Conservation (phyloP, 1,139 yeast species). For the Pichia sp. region DNA sequence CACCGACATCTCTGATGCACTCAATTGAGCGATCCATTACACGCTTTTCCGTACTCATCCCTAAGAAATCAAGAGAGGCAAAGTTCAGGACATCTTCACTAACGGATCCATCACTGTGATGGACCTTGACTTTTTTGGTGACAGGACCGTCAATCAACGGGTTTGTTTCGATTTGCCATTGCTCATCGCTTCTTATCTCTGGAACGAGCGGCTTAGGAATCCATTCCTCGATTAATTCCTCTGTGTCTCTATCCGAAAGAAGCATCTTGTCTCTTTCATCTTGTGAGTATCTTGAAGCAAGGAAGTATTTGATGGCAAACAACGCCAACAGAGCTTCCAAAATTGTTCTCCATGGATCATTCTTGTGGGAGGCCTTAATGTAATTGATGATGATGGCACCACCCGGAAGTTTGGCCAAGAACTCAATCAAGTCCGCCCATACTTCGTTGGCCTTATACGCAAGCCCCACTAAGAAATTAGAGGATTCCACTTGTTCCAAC, state of each 20-base stretch:
- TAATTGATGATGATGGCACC: slow-evolving; percentile 73
- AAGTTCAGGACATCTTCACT: slow-evolving; percentile 50
- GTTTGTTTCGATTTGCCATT: slow-evolving; percentile 57
- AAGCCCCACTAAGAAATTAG: slow-evolving; percentile 27
- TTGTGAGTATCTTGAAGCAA: slow-evolving; percentile 76
- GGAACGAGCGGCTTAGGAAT: slow-evolving; percentile 77
- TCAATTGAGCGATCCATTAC: slow-evolving; percentile 55
- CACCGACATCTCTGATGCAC: slow-evolving; percentile 72
- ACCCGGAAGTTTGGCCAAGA: slow-evolving; percentile 57
- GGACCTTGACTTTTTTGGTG: slow-evolving; percentile 35
- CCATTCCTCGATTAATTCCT: slow-evolving; percentile 88
- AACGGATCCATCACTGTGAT: slow-evolving; percentile 15
- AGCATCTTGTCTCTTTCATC: slow-evolving; percentile 68
- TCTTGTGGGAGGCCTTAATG: slow-evolving; percentile 82
- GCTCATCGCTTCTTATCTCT: slow-evolving; percentile 48
- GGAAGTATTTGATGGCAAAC: slow-evolving; percentile 83
- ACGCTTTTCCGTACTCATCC: slow-evolving; percentile 45
- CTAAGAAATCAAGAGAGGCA: slow-evolving; percentile 60
- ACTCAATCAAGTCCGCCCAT: slow-evolving; percentile 24
- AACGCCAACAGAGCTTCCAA: slow-evolving; percentile 73
- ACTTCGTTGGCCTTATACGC: slow-evolving; percentile 26
- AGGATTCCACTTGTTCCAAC: slow-evolving; percentile 18
- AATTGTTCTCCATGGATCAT: slow-evolving; percentile 88
- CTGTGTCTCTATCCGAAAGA: slow-evolving; percentile 65
- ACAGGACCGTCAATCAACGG: slow-evolving; percentile 63